phyloP scores from a whole-genome alignment of 805 yeast genomes.

The Tetrapisispora arboricola region DNA sequence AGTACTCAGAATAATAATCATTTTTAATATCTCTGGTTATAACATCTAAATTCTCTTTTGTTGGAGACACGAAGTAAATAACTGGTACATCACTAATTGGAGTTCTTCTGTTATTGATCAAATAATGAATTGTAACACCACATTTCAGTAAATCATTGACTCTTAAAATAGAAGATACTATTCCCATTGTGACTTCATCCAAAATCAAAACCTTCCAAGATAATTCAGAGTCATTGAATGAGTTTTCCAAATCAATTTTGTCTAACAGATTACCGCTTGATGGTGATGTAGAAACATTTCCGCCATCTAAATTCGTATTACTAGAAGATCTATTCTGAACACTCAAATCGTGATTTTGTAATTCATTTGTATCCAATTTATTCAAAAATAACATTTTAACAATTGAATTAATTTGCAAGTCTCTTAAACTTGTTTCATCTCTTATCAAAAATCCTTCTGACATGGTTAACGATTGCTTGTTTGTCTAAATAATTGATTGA shows the following conservation, averaged over 20 bases:
- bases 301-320: not conserved
- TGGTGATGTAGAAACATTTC: not conserved
- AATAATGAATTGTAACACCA: constrained; percentile 85
- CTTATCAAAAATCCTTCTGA: constrained; percentile 12
- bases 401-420: constrained; percentile 36
- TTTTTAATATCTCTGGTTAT: constrained; percentile 64
- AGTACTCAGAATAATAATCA: constrained; percentile 69
- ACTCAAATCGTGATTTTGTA: not conserved
- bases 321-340: not conserved
- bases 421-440: constrained; percentile 29
- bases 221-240: constrained; percentile 52
- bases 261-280: constrained; percentile 14
- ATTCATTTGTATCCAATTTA: constrained; percentile 34
- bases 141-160: constrained; percentile 83
- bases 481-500: no score
- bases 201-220: constrained; percentile 87
- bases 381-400: constrained; percentile 83
- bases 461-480: no score
- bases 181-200: constrained; percentile 71
- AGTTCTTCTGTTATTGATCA: constrained; percentile 62
- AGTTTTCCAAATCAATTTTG: constrained; percentile 40
- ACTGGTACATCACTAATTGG: constrained; percentile 91
- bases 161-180: constrained; percentile 82
- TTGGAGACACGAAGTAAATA: constrained; percentile 84
- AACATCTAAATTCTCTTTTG: constrained; percentile 56